phyloP scores from a whole-genome alignment of 2,329 filamentous ascomycete species.

The Scopulariopsis brevicaulis region DNA sequence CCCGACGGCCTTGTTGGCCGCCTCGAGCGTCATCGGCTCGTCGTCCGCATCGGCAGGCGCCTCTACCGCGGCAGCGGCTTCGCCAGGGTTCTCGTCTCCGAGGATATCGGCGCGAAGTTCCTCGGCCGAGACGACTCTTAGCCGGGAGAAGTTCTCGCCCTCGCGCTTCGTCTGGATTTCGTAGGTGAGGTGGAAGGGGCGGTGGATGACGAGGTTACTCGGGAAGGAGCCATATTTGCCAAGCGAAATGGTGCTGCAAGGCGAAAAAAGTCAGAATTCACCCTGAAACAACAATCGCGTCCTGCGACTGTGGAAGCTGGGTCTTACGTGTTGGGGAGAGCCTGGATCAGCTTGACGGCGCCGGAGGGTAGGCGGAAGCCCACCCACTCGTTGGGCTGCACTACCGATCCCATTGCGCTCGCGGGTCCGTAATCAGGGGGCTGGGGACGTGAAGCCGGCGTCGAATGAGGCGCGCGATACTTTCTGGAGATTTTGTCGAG shows the following conservation, averaged over 20 bases:
- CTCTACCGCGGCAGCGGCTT: constrained; percentile 17
- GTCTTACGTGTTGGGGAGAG: constrained; percentile 47
- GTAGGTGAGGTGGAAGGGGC: constrained; percentile 85
- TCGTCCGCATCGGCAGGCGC: constrained; percentile 10
- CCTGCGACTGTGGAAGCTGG: constrained; percentile 3
- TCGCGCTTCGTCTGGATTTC: constrained; percentile 67
- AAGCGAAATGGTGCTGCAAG: constrained; percentile 63
- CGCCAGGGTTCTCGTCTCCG: constrained; percentile 25
- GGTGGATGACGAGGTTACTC: constrained; percentile 79
- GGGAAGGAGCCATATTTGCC: constrained; percentile 91
- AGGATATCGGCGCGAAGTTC: constrained; percentile 79
- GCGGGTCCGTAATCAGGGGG: not conserved
- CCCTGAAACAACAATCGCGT: constrained; percentile 7
- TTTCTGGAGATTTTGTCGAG: not conserved
- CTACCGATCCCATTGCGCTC: constrained; percentile 14
- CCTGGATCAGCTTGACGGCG: constrained; percentile 42
- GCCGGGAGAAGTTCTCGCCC: constrained; percentile 50
- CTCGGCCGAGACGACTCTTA: constrained; percentile 68
- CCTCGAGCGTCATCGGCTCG: constrained; percentile 12
- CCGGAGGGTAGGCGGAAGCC: constrained; percentile 49
- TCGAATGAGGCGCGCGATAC: not conserved
- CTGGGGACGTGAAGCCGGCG: not conserved
- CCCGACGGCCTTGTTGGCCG: not conserved
- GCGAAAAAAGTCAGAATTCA: constrained; percentile 14
- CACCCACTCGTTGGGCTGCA: constrained; percentile 50